phyloP scores from a whole-genome alignment of 2,329 filamentous ascomycete genomes.

The Fusarium continuum region DNA sequence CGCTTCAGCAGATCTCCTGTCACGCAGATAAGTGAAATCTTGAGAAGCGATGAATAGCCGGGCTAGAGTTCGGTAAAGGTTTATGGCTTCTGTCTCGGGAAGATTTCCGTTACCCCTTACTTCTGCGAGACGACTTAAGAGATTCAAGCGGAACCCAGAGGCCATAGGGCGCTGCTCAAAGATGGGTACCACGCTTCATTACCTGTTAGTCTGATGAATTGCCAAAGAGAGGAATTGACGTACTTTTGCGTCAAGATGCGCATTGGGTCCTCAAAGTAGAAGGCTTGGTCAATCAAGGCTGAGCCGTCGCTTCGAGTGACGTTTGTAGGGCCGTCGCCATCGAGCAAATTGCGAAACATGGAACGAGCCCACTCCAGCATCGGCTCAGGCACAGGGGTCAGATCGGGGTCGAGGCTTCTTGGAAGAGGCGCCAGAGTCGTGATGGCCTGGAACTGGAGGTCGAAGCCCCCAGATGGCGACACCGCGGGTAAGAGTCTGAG shows the following conservation, averaged over 20 bases:
- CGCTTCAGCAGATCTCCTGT: background rate
- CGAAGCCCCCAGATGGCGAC: background rate
- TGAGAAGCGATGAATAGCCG: background rate
- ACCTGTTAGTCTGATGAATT: background rate
- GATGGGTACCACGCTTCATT: slow-evolving; percentile 2
- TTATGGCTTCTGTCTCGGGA: background rate
- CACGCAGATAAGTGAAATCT: background rate
- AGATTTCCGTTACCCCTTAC: background rate
- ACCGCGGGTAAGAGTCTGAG: background rate
- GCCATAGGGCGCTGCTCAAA: background rate
- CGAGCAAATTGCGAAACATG: background rate
- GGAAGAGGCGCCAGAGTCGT: slow-evolving; percentile 3
- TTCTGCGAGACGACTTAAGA: slow-evolving; percentile 8
- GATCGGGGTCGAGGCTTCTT: background rate
- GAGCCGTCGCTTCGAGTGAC: slow-evolving; percentile 13
- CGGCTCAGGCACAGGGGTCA: background rate
- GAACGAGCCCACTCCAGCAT: slow-evolving; percentile 24
- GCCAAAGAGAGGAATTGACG: background rate
- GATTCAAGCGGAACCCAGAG: slow-evolving; percentile 8
- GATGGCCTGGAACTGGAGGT: slow-evolving; percentile 1
- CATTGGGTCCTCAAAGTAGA: slow-evolving; percentile 22
- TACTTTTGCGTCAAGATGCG: slow-evolving; percentile 16
- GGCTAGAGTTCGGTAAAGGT: background rate
- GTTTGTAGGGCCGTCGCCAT: background rate
- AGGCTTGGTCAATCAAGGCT: slow-evolving; percentile 18